These are phyloP conservation scores for Aspergillus heteromorphus DNA, from an alignment of 495 filamentous ascomycete genomes.

Conservation along the genomic window DNA sequence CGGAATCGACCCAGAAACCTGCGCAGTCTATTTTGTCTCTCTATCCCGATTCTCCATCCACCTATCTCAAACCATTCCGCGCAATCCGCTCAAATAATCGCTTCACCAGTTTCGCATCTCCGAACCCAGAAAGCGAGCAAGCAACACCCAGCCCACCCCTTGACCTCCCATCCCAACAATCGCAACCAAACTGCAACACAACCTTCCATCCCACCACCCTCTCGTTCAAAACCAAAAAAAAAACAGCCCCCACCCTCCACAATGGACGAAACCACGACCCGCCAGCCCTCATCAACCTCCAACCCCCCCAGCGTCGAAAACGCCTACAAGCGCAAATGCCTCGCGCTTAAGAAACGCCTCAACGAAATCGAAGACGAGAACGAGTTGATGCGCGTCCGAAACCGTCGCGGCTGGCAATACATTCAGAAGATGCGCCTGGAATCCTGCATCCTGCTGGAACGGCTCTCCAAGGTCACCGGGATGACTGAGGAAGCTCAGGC, in stretches of 20 bases:
- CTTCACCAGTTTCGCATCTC: neutral
- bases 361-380: conserved; percentile 86
- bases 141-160: neutral
- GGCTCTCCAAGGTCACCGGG: conserved; percentile 77
- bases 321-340: conserved; percentile 95
- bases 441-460: conserved; percentile 83
- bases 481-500: conserved; percentile 49
- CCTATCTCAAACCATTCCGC: neutral
- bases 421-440: conserved; percentile 91
- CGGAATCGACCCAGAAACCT: neutral
- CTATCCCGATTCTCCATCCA: neutral
- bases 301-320: conserved; percentile 88
- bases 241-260: conserved; percentile 1
- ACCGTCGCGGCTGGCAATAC: conserved; percentile 71
- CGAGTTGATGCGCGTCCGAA: conserved; percentile 69
- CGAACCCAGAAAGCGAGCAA: too few relatives aligned
- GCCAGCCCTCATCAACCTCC: conserved; percentile 27
- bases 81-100: neutral
- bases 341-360: conserved; percentile 86
- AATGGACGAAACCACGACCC: conserved; percentile 28
- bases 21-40: neutral
- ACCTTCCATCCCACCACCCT: neutral
- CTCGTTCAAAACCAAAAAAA: neutral
- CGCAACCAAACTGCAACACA: neutral
- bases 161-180: neutral